Conservation (phyloP, 1,284 basidiomycete genomes). For the Trametes pubescens region DNA sequence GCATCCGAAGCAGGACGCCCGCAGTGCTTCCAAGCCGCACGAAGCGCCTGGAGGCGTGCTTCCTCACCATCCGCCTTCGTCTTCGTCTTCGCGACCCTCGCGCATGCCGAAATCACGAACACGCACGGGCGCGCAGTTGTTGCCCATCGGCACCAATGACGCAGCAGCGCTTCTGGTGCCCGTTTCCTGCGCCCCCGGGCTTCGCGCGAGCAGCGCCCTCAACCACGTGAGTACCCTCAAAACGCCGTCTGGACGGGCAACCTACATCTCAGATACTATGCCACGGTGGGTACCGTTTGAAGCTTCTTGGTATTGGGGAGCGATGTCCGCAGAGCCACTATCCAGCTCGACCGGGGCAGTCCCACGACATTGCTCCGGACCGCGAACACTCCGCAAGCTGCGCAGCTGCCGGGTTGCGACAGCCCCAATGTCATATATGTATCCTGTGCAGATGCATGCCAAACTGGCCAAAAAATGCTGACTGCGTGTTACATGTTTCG, state of each 20-base stretch:
- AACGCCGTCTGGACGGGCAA: background rate
- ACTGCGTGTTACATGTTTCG: background rate
- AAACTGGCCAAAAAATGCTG: background rate
- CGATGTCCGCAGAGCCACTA: too few species aligned
- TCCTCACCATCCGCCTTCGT: constrained; percentile 2
- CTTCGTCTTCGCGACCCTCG: constrained; percentile 6
- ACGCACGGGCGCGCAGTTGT: background rate
- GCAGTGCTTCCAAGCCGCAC: background rate
- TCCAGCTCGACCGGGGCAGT: too few species aligned
- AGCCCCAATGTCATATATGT: background rate
- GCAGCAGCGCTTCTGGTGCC: background rate
- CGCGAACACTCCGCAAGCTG: constrained; percentile 12
- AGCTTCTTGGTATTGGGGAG: too few species aligned
- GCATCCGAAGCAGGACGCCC: background rate
- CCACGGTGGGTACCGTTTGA: too few species aligned
- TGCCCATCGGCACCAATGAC: background rate
- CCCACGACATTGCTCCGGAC: background rate
- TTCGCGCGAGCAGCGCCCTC: background rate
- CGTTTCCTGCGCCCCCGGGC: constrained; percentile 7
- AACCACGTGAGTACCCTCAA: background rate
- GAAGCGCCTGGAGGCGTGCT: constrained; percentile 10
- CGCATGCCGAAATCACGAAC: constrained; percentile 10
- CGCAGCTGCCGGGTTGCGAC: background rate
- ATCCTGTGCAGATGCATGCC: background rate
- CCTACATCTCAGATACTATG: too few species aligned